These are phyloP conservation scores for Xylariaceae sp. DNA, from an alignment of 2,329 filamentous ascomycete species.

Conservation along the genomic window DNA sequence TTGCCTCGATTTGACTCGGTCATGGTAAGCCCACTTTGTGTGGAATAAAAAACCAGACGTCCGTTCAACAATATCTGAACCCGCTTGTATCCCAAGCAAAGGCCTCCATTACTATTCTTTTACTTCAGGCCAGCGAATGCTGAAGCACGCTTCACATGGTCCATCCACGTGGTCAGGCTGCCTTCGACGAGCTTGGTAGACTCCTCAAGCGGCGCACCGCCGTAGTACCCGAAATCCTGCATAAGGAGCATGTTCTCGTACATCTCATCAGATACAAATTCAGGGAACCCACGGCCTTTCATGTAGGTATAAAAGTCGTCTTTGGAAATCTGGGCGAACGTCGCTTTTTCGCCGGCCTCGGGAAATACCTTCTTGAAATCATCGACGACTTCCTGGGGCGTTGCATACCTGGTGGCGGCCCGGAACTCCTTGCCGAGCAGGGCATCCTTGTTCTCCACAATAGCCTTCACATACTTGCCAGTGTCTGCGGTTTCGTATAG, in stretches of 20 bases:
- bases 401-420: conserved; percentile 39
- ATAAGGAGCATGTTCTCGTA: conserved; percentile 49
- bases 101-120: background rate
- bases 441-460: conserved; percentile 32
- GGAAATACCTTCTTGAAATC: conserved; percentile 36
- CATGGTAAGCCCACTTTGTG: no score
- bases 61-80: no score
- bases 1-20: no score
- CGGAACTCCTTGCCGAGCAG: conserved; percentile 40
- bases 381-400: conserved; percentile 35
- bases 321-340: conserved; percentile 33
- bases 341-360: conserved; percentile 36
- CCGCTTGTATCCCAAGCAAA: no score
- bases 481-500: conserved; percentile 34
- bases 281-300: conserved; percentile 33
- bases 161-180: conserved; percentile 38
- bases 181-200: conserved; percentile 35
- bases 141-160: conserved; percentile 32
- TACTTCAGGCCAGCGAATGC: conserved; percentile 35
- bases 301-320: conserved; percentile 38
- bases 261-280: conserved; percentile 42
- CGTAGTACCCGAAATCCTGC: conserved; percentile 48
- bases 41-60: no score
- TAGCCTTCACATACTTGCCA: conserved; percentile 37
- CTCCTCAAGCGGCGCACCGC: conserved; percentile 38